Percentiles rank a stretch among this genome's conserved stretches.
These are phyloP conservation scores for Phytophthora melonis DNA, from an alignment of 352 stramenopile genomes.

Conservation along the genomic window DNA sequence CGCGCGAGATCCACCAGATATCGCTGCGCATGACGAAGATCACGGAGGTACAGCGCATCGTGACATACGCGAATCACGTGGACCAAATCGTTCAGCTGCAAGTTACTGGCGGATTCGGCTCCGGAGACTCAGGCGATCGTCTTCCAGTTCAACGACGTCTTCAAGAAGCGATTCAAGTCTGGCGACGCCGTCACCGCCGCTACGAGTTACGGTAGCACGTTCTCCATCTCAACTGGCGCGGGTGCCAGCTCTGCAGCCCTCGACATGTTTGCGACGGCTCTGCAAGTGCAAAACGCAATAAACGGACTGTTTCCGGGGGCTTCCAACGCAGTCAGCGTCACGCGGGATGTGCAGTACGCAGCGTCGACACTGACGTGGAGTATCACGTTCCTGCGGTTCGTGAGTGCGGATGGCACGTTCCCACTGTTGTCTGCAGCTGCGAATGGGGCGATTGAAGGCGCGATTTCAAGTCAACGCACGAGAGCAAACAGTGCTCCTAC, in stretches of 20 bases:
- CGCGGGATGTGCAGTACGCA: conserved; percentile 40
- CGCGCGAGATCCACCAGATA: conserved; percentile 73
- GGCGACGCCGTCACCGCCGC: conserved; percentile 38
- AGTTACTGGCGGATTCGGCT: conserved; percentile 56
- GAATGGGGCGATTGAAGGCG: conserved; percentile 57
- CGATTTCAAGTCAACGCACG: conserved; percentile 26
- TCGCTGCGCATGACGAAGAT: conserved; percentile 54
- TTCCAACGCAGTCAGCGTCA: conserved; percentile 41
- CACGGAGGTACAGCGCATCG: conserved; percentile 73
- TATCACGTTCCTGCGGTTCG: conserved; percentile 63
- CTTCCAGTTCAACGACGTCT: conserved; percentile 62
- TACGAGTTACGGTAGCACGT: conserved; percentile 52
- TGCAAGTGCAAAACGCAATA: conserved; percentile 50
- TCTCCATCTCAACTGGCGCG: conserved; percentile 42
- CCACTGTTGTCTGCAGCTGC: conserved; percentile 44
- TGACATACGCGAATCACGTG: conserved; percentile 63
- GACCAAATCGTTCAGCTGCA: conserved; percentile 60
- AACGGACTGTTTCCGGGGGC: conserved; percentile 46
- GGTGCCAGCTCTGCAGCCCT: conserved; percentile 29
- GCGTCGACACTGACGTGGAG: conserved; percentile 54
- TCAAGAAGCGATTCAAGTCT: conserved; percentile 58
- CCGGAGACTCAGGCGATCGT: conserved; percentile 54
- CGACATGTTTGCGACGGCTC: conserved; percentile 64
- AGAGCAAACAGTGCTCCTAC: conserved; percentile 34
- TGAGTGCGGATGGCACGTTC: conserved; percentile 43